These are phyloP conservation scores for Aureobasidium uvarum DNA, from an alignment of 2,329 filamentous ascomycete genomes.

Conservation along the genomic window DNA sequence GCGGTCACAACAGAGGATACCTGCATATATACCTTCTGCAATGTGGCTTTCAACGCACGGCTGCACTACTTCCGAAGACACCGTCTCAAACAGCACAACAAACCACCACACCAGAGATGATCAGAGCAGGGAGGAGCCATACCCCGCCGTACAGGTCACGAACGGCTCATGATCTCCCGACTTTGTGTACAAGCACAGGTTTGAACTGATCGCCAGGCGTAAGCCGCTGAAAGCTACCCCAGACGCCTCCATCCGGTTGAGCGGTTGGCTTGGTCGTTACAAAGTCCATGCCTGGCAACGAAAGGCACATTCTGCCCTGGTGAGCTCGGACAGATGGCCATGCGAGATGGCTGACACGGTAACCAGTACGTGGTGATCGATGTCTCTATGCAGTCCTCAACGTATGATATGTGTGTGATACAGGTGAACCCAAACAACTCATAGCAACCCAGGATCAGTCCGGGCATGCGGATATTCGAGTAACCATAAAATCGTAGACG, in stretches of 20 bases:
- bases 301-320: not conserved
- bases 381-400: not conserved
- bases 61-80: conserved; percentile 7
- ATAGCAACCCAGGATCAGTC: not conserved
- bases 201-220: conserved; percentile 2
- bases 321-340: conserved; percentile 13
- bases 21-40: conserved; percentile 25
- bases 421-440: not conserved
- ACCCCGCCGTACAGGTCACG: conserved; percentile 12
- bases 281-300: not conserved
- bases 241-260: conserved; percentile 22
- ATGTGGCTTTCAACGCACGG: not conserved
- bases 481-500: not conserved
- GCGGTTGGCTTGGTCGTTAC: conserved; percentile 20
- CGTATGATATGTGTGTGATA: not conserved
- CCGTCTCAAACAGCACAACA: conserved; percentile 9
- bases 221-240: conserved; percentile 22
- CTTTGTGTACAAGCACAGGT: not conserved
- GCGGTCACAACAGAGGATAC: not conserved
- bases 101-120: not conserved
- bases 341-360: conserved; percentile 12
- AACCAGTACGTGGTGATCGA: not conserved
- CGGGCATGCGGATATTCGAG: conserved; percentile 20
- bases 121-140: not conserved
- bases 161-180: conserved; percentile 25